Evolutionary conservation across 257 asterid genomes (phyloP), one percentile per base, ranked within the genome.

Genomic region (Capsicum rhomboideum): DNA sequence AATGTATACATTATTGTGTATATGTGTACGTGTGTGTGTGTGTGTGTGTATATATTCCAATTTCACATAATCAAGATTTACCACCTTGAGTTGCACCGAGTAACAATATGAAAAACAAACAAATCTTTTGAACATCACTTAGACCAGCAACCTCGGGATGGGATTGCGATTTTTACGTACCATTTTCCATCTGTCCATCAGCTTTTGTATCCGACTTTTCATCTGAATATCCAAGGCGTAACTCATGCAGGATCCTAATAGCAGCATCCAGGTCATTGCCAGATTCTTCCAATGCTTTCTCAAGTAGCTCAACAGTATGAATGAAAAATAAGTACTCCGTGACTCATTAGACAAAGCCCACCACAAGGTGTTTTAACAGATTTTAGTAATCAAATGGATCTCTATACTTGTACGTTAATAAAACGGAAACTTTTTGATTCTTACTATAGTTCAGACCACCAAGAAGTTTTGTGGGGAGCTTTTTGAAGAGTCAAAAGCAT

Each of bases 201-300:
- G 83, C 86, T 85, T 90, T 89, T 42, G 84, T 81, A 17, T 84
- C 82, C 49, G 86, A 78, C 68, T 82, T 78, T 78, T 87, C 90
- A 68, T 84, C 86, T 18, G 78, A 77, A 85, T 82, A 80, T 61
- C 85, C 89, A 46, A 87, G 87, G 40, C 85, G 83, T 86, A 94
- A 90, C 83, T 86, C 92, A 31, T 91, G 85, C 87, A 94, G 85
- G 85, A 88, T 89, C 88, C 86, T 86, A 78, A 88, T 86, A 34
- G 97, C 94, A 86, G 91, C 80, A 75, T 91, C 77, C 84, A 94
- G n/a, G 85, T 94, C 92, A 80, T 86, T 50, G 72, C 89, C 89
- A 21, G 91, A 90, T 88, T 92, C 93, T 79, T 85, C 91, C 72
- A 92, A 72, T 74, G 91, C 93, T 85, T 88, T 88, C 91, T 90